These are phyloP conservation scores for Alternaria infectoria DNA, from an alignment of 2,329 filamentous ascomycete genomes.

Conservation along the genomic window DNA sequence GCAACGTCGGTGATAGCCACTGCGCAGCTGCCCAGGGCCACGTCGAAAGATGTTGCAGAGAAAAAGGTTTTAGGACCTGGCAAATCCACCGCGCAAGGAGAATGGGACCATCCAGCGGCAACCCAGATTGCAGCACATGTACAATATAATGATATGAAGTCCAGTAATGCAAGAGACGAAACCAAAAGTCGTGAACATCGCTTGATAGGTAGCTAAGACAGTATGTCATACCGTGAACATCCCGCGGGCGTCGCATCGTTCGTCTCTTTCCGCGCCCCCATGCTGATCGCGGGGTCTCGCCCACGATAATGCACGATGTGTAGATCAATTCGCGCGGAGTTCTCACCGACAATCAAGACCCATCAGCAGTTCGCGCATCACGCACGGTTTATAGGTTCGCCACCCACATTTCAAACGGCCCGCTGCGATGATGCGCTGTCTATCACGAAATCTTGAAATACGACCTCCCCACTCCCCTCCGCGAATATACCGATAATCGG, in stretches of 20 bases:
- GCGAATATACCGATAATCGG: constrained; percentile 19
- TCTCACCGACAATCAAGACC: background rate
- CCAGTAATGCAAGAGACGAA: background rate
- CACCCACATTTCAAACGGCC: background rate
- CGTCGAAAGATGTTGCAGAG: background rate
- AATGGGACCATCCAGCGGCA: background rate
- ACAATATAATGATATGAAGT: background rate
- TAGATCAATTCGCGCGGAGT: background rate
- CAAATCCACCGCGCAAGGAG: background rate
- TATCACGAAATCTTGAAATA: background rate
- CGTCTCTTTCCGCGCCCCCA: background rate
- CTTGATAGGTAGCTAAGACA: background rate
- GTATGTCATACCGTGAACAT: background rate
- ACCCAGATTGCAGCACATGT: background rate
- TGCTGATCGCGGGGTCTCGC: background rate
- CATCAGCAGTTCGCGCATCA: background rate
- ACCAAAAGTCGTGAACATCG: background rate
- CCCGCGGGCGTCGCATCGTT: background rate
- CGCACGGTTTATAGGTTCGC: background rate
- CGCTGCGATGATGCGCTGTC: background rate
- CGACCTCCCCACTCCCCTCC: background rate
- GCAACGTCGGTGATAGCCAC: background rate
- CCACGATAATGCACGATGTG: background rate
- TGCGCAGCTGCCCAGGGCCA: no score
- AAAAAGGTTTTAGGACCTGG: background rate